Conservation (phyloP, 495 filamentous ascomycete genomes). For the Pseudotulostoma volvatum region DNA sequence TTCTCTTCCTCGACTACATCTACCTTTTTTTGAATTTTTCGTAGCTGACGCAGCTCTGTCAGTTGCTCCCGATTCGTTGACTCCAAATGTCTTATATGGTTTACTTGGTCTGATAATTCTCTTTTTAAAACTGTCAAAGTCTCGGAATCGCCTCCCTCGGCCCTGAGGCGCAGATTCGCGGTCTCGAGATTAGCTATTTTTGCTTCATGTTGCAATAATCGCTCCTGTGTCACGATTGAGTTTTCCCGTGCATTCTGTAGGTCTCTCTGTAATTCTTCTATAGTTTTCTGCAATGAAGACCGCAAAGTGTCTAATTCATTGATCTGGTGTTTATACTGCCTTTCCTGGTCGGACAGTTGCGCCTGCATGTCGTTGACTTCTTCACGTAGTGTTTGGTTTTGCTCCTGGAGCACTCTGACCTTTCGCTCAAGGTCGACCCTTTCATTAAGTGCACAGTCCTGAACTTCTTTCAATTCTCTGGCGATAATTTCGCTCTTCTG, state of each 20-base stretch:
- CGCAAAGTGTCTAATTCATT: conserved; percentile 58
- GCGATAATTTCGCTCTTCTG: conserved; percentile 57
- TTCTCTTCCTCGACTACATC: conserved; percentile 97
- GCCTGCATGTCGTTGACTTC: conserved; percentile 60
- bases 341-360: conserved; percentile 50
- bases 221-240: conserved; percentile 48
- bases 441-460: conserved; percentile 48
- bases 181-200: conserved; percentile 60
- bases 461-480: conserved; percentile 52
- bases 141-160: conserved; percentile 71
- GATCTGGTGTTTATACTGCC: conserved; percentile 51
- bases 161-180: conserved; percentile 65
- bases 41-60: conserved; percentile 63
- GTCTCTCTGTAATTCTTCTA: conserved; percentile 59
- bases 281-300: conserved; percentile 44
- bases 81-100: conserved; percentile 74
- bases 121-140: conserved; percentile 66
- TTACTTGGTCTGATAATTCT: conserved; percentile 77
- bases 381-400: conserved; percentile 54
- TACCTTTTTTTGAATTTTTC: conserved; percentile 63
- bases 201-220: conserved; percentile 47
- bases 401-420: conserved; percentile 52
- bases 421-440: conserved; percentile 56
- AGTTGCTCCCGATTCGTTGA: conserved; percentile 60
- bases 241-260: conserved; percentile 43